These are phyloP conservation scores for Mortierella sp. DNA, from an alignment of 371 early-diverging fungal species.

Conservation along the genomic window DNA sequence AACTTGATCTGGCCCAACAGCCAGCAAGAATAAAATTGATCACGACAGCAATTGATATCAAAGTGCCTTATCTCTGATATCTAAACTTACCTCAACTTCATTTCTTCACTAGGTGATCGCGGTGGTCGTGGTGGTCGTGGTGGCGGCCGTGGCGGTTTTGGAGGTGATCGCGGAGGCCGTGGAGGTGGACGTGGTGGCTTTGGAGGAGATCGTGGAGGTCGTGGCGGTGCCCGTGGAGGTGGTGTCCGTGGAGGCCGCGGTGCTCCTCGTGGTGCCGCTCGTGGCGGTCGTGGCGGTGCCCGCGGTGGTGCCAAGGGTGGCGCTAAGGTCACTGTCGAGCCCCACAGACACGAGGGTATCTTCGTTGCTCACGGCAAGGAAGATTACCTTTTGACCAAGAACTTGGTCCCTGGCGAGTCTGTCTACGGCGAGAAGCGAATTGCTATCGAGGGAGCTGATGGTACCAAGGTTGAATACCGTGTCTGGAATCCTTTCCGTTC, in stretches of 20 bases:
- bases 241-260: constrained; percentile 62
- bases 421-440: constrained; percentile 99
- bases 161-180: constrained; percentile 11
- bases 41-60: no score
- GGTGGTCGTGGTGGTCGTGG: constrained; percentile 60
- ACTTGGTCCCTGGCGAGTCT: constrained; percentile 98
- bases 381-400: constrained; percentile 99
- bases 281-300: constrained; percentile 67
- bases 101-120: constrained; percentile 48
- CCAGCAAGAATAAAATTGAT: no score
- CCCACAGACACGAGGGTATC: constrained; percentile 97
- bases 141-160: constrained; percentile 5
- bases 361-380: constrained; percentile 99
- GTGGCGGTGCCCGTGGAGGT: constrained; percentile 59
- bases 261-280: constrained; percentile 62
- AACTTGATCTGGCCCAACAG: no score
- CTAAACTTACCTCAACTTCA: neutral
- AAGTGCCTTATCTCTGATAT: no score
- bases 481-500: constrained; percentile 99
- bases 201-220: constrained; percentile 28
- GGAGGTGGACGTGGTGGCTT: constrained; percentile 34
- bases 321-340: constrained; percentile 95
- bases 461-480: constrained; percentile 99
- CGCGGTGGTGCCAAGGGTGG: constrained; percentile 87
- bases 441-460: constrained; percentile 93